A percentile compares a stretch with the other conserved stretches of the same genome.
These are phyloP conservation scores for Mycena indigotica DNA, from an alignment of 768 basidiomycete genomes.

Conservation along the genomic window DNA sequence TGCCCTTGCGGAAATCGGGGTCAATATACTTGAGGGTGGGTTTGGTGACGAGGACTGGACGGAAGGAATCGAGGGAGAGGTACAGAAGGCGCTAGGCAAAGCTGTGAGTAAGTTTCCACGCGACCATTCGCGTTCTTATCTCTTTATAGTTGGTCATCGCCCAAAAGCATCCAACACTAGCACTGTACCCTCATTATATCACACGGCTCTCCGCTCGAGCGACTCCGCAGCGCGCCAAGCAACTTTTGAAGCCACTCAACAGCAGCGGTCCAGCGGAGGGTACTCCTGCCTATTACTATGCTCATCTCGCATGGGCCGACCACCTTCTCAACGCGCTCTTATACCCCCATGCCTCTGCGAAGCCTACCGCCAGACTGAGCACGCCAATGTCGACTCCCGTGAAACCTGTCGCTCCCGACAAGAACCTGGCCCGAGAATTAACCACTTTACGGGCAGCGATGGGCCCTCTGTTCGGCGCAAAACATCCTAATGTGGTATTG, in stretches of 20 bases:
- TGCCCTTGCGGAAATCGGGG: slow-evolving; percentile 67
- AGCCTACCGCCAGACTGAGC: slow-evolving; percentile 22
- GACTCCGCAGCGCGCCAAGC: slow-evolving; percentile 17
- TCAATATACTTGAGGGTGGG: slow-evolving; percentile 54
- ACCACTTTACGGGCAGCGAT: slow-evolving; percentile 33
- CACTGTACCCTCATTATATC: slow-evolving; percentile 60
- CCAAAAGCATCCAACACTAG: slow-evolving; percentile 69
- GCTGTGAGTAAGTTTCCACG: slow-evolving; percentile 50
- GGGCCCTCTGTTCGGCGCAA: slow-evolving; percentile 35
- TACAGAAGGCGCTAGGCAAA: slow-evolving; percentile 69
- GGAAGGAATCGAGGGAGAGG: slow-evolving; percentile 57
- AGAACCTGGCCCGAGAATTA: slow-evolving; percentile 16
- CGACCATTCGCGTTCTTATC: background rate
- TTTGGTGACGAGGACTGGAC: slow-evolving; percentile 47
- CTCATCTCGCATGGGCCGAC: slow-evolving; percentile 61
- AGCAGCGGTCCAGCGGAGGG: slow-evolving; percentile 2
- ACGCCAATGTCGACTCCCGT: slow-evolving; percentile 30
- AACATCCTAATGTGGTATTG: slow-evolving; percentile 48
- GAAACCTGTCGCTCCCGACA: slow-evolving; percentile 21
- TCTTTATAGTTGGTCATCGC: slow-evolving; percentile 50
- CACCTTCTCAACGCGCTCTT: slow-evolving; percentile 51
- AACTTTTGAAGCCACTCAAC: slow-evolving; percentile 5
- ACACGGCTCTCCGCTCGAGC: slow-evolving; percentile 60
- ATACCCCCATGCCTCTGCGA: slow-evolving; percentile 42
- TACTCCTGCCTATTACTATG: slow-evolving; percentile 16